These are phyloP conservation scores for Lipomyces mesembrius DNA, from an alignment of 805 yeast genomes.

Conservation along the genomic window DNA sequence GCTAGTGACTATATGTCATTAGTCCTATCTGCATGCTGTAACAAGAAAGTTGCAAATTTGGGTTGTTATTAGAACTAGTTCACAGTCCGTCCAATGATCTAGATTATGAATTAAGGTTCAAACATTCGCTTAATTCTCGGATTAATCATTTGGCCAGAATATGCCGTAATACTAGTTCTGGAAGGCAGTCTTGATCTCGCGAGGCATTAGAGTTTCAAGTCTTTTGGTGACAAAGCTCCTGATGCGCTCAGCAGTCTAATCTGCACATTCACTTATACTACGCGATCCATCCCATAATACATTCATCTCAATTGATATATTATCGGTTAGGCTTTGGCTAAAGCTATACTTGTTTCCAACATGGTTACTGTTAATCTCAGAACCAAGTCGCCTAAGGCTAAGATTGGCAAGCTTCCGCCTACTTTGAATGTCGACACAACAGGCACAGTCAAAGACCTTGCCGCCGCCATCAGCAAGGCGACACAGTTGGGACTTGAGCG, in stretches of 20 bases:
- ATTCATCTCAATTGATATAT: neutral
- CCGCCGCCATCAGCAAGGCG: slow-evolving; percentile 51
- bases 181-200: too few species aligned
- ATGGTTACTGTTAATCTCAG: slow-evolving; percentile 33
- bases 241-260: too few species aligned
- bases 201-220: neutral
- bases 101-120: neutral
- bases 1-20: neutral
- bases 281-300: neutral
- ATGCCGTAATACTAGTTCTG: too few species aligned
- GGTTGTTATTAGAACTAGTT: neutral
- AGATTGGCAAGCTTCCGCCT: slow-evolving; percentile 40
- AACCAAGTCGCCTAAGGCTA: slow-evolving; percentile 41
- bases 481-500: slow-evolving; percentile 57
- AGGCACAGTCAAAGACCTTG: slow-evolving; percentile 53
- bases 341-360: neutral
- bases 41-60: neutral
- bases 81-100: neutral
- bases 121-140: neutral
- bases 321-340: neutral
- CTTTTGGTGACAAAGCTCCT: too few species aligned
- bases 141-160: neutral
- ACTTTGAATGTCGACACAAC: slow-evolving; percentile 44
- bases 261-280: too few species aligned
- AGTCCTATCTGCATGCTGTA: neutral